phyloP scores from a whole-genome alignment of 176 grass and related monocot species.

The Poa pratensis region DNA sequence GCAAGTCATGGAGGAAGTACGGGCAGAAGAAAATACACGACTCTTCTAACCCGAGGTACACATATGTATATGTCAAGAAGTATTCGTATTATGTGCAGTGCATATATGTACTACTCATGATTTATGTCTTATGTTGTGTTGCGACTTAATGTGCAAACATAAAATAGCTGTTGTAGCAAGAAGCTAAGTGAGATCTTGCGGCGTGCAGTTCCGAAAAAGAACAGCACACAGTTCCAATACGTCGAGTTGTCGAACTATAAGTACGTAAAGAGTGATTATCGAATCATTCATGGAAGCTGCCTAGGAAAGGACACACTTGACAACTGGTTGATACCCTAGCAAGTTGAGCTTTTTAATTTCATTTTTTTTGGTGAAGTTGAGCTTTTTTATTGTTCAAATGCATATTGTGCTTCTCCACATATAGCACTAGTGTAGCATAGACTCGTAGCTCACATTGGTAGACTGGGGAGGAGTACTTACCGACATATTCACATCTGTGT shows the following conservation, averaged over 20 bases:
- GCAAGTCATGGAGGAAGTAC: conserved; percentile 80
- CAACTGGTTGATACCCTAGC: background rate
- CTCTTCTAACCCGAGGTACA: conserved; percentile 57
- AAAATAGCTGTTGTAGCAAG: background rate
- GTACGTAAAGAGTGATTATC: background rate
- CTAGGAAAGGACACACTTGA: background rate
- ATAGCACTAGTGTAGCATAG: no score
- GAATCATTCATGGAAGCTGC: background rate
- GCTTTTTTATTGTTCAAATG: background rate
- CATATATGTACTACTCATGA: background rate
- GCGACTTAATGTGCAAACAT: background rate
- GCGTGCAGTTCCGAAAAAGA: background rate
- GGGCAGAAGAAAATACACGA: conserved; percentile 73
- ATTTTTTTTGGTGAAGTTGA: background rate
- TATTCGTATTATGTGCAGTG: no score
- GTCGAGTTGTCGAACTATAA: background rate
- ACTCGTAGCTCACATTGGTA: no score
- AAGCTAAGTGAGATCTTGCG: background rate
- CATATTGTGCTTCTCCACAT: background rate
- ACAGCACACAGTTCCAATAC: background rate
- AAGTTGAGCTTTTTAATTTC: background rate
- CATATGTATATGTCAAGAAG: background rate
- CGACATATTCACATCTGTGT: background rate
- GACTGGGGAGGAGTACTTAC: background rate
- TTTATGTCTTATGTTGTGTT: background rate